Evolutionary conservation across 305 asterid genomes (phyloP).

Genomic region (Rubia balearica): DNA sequence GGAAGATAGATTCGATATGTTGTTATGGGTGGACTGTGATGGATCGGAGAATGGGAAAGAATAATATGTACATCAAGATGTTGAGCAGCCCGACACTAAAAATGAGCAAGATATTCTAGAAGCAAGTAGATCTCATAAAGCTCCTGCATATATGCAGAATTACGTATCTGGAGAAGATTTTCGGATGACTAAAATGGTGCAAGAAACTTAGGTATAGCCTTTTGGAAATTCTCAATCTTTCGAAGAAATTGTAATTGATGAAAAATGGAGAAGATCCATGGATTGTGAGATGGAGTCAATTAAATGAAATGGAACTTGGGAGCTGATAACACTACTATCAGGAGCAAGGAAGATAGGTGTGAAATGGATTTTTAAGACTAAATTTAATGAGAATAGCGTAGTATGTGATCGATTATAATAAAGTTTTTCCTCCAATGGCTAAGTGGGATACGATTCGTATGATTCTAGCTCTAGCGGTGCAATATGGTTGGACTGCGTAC

Average conservation of each 20-base stretch:
- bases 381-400: too few relatives aligned
- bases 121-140: neutral
- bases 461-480: too few relatives aligned
- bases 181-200: too few relatives aligned
- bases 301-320: neutral
- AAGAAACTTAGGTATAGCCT: neutral
- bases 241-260: neutral
- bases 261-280: conserved; percentile 2
- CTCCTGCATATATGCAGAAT: neutral
- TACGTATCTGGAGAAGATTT: neutral
- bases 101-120: too few relatives aligned
- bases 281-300: neutral
- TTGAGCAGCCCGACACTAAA: neutral
- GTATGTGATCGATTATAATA: too few relatives aligned
- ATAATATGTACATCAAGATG: too few relatives aligned
- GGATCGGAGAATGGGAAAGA: neutral
- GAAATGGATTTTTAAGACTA: too few relatives aligned
- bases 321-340: neutral
- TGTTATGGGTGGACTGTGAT: neutral
- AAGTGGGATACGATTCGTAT: too few relatives aligned
- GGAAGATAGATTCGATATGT: too few relatives aligned
- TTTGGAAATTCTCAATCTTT: neutral
- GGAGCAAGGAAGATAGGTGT: too few relatives aligned
- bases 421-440: too few relatives aligned
- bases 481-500: too few relatives aligned